A percentile compares a stretch with the other conserved stretches of the same genome.
phyloP scores from a whole-genome alignment of 2,329 filamentous ascomycete genomes.

The Aspergillus costaricaensis region DNA sequence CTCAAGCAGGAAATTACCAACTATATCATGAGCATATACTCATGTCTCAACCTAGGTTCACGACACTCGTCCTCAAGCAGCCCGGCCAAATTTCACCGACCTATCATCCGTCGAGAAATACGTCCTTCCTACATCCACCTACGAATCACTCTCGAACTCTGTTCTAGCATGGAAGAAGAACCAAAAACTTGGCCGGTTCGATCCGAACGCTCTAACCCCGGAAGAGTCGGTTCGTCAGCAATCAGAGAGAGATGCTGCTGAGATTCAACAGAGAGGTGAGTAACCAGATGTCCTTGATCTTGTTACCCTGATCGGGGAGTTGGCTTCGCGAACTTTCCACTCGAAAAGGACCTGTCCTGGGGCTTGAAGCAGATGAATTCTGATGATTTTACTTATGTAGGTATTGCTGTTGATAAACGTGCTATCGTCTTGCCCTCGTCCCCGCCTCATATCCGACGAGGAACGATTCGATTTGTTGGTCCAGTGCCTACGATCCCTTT shows the following conservation, averaged over 20 bases:
- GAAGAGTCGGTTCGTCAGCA: conserved; percentile 72
- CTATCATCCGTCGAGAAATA: conserved; percentile 84
- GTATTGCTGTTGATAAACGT: conserved; percentile 46
- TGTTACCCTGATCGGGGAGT: too few species aligned
- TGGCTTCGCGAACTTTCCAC: too few species aligned
- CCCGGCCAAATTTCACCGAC: conserved; percentile 79
- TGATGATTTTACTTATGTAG: conserved; percentile 25
- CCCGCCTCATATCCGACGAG: conserved; percentile 46
- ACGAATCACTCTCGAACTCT: conserved; percentile 81
- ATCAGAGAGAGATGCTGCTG: conserved; percentile 57
- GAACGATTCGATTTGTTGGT: conserved; percentile 46
- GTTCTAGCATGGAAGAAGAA: conserved; percentile 94
- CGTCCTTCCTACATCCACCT: conserved; percentile 80
- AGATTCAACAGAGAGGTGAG: conserved; percentile 69
- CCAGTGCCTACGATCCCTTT: conserved; percentile 44
- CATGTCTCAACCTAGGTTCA: conserved; percentile 59
- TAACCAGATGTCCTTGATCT: too few species aligned
- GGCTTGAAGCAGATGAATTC: background rate
- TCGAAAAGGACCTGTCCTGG: too few species aligned
- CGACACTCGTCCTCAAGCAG: conserved; percentile 74
- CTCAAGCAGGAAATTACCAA: too few species aligned
- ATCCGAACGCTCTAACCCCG: conserved; percentile 75
- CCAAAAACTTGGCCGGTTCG: conserved; percentile 95
- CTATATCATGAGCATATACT: too few species aligned
- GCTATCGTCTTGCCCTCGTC: conserved; percentile 48